A percentile compares a stretch with the other conserved stretches of the same genome.
phyloP scores from a whole-genome alignment of 2,329 filamentous ascomycete genomes.

The Colletotrichum orchidophilum region DNA sequence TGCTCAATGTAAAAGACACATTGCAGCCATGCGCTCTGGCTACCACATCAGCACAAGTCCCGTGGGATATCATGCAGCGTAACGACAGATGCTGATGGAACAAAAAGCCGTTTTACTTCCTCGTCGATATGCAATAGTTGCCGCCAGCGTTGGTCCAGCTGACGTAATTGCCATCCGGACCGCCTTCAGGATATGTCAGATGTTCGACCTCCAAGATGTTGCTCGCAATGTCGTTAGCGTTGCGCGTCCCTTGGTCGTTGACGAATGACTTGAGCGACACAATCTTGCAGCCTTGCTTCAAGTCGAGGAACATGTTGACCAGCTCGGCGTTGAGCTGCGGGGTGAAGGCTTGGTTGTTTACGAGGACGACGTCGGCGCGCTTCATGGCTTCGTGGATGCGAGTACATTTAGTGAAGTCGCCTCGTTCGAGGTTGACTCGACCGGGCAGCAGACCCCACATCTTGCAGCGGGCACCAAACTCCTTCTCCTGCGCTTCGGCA shows the following conservation, averaged over 20 bases:
- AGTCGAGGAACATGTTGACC: constrained; percentile 88
- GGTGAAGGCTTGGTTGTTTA: constrained; percentile 98
- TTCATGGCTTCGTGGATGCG: constrained; percentile 78
- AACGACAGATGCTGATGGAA: constrained; percentile 40
- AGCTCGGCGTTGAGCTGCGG: constrained; percentile 86
- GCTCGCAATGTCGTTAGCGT: constrained; percentile 80
- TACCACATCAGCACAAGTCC: constrained; percentile 14
- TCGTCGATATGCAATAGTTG: constrained; percentile 87
- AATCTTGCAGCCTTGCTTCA: constrained; percentile 90
- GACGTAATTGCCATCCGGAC: constrained; percentile 73
- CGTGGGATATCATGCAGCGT: constrained; percentile 31
- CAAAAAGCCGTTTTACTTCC: constrained; percentile 59
- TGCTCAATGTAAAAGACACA: constrained; percentile 15
- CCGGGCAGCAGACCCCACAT: constrained; percentile 90
- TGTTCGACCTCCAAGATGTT: constrained; percentile 83
- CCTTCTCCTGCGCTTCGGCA: constrained; percentile 80
- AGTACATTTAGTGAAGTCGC: constrained; percentile 82
- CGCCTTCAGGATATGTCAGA: constrained; percentile 64
- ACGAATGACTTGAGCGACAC: constrained; percentile 94
- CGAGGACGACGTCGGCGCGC: constrained; percentile 91
- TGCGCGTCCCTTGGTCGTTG: constrained; percentile 80
- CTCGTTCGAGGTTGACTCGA: constrained; percentile 79
- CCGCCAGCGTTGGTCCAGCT: constrained; percentile 91
- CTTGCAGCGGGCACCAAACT: constrained; percentile 85
- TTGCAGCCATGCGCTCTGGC: neutral